Evolutionary conservation across 495 filamentous ascomycete species (phyloP).

Genomic region (Talaromyces adpressus): DNA sequence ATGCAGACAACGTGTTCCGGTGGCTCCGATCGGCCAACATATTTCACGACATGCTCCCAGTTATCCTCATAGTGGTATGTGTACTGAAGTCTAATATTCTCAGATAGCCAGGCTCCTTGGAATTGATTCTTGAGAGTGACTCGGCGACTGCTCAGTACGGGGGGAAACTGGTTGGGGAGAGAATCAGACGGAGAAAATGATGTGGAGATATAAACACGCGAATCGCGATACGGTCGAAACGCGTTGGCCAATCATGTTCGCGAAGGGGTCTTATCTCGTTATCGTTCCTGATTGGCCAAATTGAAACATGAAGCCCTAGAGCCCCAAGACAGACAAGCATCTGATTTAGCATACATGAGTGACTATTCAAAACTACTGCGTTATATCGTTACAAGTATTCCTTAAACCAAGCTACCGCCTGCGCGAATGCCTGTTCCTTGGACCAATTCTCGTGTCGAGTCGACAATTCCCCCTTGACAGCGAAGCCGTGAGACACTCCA

Average conservation of each 20-base stretch:
- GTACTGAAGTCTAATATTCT: too few species aligned
- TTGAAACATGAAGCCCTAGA: not conserved
- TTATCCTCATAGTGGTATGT: not conserved
- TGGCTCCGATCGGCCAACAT: not conserved
- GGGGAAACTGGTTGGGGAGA: not conserved
- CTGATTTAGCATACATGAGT: not conserved
- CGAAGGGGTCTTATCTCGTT: not conserved
- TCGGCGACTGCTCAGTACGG: too few species aligned
- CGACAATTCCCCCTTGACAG: constrained; percentile 53
- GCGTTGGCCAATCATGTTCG: not conserved
- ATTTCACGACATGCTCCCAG: not conserved
- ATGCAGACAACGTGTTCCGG: not conserved
- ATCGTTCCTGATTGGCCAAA: not conserved
- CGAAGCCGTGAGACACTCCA: constrained; percentile 67
- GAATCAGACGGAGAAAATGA: not conserved
- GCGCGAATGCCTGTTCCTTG: constrained; percentile 69
- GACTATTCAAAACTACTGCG: not conserved
- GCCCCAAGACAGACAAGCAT: not conserved
- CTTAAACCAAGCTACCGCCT: constrained; percentile 71
- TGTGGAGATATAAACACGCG: not conserved
- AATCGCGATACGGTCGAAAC: not conserved
- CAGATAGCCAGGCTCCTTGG: too few species aligned
- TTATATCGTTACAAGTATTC: constrained; percentile 21
- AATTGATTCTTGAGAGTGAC: too few species aligned
- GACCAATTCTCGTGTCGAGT: constrained; percentile 53